phyloP scores from a whole-genome alignment of 75 land plant species.

The Sequoiadendron giganteum region DNA sequence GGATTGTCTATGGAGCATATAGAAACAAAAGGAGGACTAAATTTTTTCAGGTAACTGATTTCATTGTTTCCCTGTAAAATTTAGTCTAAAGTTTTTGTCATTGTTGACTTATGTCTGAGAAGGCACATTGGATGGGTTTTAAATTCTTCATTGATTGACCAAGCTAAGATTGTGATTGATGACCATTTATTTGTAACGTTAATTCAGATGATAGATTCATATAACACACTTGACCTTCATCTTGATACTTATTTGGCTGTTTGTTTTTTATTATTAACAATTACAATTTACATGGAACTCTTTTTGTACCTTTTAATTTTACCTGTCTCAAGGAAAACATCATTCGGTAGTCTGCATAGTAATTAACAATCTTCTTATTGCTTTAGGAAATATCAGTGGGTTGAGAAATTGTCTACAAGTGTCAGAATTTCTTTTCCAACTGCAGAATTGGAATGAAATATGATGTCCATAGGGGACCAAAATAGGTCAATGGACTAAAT shows the following conservation, averaged over 20 bases:
- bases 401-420: neutral
- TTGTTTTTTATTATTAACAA: neutral
- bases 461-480: neutral
- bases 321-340: neutral
- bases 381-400: neutral
- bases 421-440: neutral
- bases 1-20: conserved; percentile 88
- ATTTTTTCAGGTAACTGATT: conserved; percentile 69
- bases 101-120: neutral
- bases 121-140: neutral
- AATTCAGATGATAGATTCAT: neutral
- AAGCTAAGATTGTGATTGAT: neutral
- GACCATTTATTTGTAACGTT: neutral
- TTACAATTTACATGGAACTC: neutral
- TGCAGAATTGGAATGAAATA: neutral
- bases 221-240: neutral
- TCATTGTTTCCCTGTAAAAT: neutral
- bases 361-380: neutral
- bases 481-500: neutral
- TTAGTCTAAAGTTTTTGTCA: neutral
- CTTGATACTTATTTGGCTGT: neutral
- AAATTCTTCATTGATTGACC: neutral
- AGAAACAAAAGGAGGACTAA: conserved; percentile 66
- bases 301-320: neutral
- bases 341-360: neutral